Evolutionary conservation across 1,284 basidiomycete species (phyloP), one percentile per base, ranked within the genome.

Genomic region (Xerocomus minutiporus): DNA sequence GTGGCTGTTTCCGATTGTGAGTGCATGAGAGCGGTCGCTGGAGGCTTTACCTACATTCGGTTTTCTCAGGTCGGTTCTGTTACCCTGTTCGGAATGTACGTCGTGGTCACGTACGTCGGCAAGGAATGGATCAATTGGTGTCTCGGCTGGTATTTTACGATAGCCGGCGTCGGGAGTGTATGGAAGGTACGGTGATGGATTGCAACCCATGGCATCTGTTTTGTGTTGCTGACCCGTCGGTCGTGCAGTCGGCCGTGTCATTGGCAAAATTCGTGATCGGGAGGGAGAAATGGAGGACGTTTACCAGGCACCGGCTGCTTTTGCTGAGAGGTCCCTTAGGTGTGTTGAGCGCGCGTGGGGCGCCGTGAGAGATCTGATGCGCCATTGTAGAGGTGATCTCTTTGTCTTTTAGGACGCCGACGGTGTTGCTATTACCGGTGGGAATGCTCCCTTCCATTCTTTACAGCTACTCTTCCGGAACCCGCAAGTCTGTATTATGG

Each of bases 51-150:
- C 17, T 17, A 42, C 8, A 17, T 9, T n/a, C 13, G 15, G 28
- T 31, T 36, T 3, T 26, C 5, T 11, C 44, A 89, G 86, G 68
- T 87, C 53, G 88, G 84, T 7, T 89, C 86, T 1, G 72, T 72
- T 3, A 76, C 79, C 20, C 73, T 93, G 28, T 74, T 87, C 56
- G 79, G 82, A 5, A 69, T 92, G 48, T 93, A 89, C 63, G 63
- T 82, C 46, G 71, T 86, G 35, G 79, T 93, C 59, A 86, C 84
- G 64, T 94, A 87, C 66, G 71, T 91, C 41, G 90, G 91, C 39
- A 83, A 80, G 61, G 82, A 84, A 60, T 92, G 90, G 86, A 84
- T 97, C 57, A 92, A 92, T 66, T 82, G 77, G 75, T 56, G 90
- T 1, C 71, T 92, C 20, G 81, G 79, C n/a, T 83, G 84, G 75